Evolutionary conservation across 345 rosid genomes (phyloP).

Genomic region (Tarenaya hassleriana): DNA sequence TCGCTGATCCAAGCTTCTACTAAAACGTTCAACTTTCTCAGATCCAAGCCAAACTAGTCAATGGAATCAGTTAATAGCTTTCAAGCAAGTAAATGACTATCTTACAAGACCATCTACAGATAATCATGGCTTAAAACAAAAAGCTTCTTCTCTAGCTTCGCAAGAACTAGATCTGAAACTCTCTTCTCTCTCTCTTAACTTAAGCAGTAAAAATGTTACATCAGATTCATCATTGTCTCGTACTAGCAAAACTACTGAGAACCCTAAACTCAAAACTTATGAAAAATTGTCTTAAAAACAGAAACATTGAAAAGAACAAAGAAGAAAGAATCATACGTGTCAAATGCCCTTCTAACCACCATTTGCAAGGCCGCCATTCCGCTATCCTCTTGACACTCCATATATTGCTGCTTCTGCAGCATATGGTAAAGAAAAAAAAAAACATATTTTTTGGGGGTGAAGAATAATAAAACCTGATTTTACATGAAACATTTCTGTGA

Average conservation of each 20-base stretch:
- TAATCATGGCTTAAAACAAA: neutral
- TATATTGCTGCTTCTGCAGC: slow-evolving; percentile 47
- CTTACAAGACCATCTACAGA: neutral
- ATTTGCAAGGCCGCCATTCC: slow-evolving; percentile 95
- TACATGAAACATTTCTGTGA: neutral
- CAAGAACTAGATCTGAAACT: neutral
- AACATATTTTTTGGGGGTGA: neutral
- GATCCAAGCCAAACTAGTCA: neutral
- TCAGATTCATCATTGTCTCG: neutral
- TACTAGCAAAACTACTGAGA: neutral
- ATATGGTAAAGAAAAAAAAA: slow-evolving; percentile 1
- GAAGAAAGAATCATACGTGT: slow-evolving; percentile 38
- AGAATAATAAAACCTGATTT: neutral
- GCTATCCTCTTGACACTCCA: slow-evolving; percentile 69
- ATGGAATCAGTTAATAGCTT: neutral
- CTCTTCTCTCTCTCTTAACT: neutral
- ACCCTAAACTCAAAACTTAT: neutral
- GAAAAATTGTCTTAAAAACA: no score
- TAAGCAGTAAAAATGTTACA: neutral
- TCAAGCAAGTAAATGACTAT: neutral
- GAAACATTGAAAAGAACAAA: slow-evolving; percentile 3
- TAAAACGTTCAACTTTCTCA: neutral
- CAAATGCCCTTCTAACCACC: slow-evolving; percentile 75
- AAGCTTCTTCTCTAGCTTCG: no score
- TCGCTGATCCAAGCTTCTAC: no score